Percentiles rank a stretch among this genome's conserved stretches.
These are phyloP conservation scores for Xylaria sp. DNA, from an alignment of 2,329 filamentous ascomycete genomes.

Conservation along the genomic window DNA sequence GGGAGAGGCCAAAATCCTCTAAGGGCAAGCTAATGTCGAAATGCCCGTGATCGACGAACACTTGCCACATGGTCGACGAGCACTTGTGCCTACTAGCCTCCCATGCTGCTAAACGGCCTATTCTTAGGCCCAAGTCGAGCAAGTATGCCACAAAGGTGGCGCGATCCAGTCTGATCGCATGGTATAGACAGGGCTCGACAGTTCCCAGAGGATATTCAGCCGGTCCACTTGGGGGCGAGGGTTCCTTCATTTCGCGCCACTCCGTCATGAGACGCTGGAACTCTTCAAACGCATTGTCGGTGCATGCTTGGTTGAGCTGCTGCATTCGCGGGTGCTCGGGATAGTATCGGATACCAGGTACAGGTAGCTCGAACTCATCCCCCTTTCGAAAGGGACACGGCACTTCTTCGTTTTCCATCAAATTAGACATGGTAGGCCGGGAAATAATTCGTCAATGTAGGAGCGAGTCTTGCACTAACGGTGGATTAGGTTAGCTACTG, in stretches of 20 bases:
- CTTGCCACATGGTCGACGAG: neutral
- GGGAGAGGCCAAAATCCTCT: constrained; percentile 1
- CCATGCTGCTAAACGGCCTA: too few species aligned
- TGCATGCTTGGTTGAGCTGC: constrained; percentile 24
- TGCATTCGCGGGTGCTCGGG: constrained; percentile 30
- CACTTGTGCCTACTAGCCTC: constrained; percentile 11
- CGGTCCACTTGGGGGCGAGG: too few species aligned
- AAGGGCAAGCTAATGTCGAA: constrained; percentile 24
- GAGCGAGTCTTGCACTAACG: too few species aligned
- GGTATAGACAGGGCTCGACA: constrained; percentile 16
- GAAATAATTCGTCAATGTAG: too few species aligned
- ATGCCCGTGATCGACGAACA: constrained; percentile 14
- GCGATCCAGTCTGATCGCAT: constrained; percentile 10
- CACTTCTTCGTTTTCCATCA: too few species aligned
- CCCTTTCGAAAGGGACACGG: constrained; percentile 4
- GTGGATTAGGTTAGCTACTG: too few species aligned
- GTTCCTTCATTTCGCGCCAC: too few species aligned
- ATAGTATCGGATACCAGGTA: constrained; percentile 26
- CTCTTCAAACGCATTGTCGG: constrained; percentile 9
- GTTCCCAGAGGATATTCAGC: constrained; percentile 21
- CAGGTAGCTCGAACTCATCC: constrained; percentile 23
- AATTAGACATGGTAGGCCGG: too few species aligned
- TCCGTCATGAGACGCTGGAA: too few species aligned
- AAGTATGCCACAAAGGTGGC: constrained; percentile 24
- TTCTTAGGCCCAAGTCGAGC: neutral